Evolutionary conservation across 1,139 yeast genomes (phyloP), one percentile per base, ranked within the genome.

Genomic region (Tardiomyces depauwii): DNA sequence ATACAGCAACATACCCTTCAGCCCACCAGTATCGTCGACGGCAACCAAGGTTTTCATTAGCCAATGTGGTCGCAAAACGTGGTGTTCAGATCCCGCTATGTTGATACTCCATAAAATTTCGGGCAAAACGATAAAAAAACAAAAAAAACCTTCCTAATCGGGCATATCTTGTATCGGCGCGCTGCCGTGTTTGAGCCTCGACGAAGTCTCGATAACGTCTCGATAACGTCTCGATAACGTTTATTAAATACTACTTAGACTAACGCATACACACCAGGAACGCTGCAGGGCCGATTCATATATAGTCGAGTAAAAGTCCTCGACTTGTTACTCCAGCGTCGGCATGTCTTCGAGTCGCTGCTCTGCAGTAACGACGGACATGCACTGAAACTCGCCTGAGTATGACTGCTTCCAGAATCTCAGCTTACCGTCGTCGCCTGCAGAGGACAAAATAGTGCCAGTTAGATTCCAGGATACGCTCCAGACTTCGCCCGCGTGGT

Each of bases 381-480:
- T 80, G 61, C 96, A 88, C 65, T 84, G 88, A 76, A 89, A 91
- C 59, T 85, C 88, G 55, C 84, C 83, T 51, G 83, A 74, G 62
- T 84, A 87, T 41, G 85, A 79, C 40, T 95, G 76, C 64, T 91
- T 91, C 96, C 97, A 91, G 54, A 91, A 72, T 56, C 96, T 72
- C 16, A 91, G 80, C 54, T 82, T 80, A 5, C 96, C 97, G 60
- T 91, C 98, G 60, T 89, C 96, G 13, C 98, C 98, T 2, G 96
- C 88, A 43, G 94, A 83, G 51, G 95, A 84, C 52, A 91, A 68
- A 13, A 91, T 82, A 0, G 98, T 87, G 2, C 96, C 98, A 0
- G 97, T 87, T 45, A 82, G 65, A 60, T 91, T 91, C 97, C 97
- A 91, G 38, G 85, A 77, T 6, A 91, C 97, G 44, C 89, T 75